Evolutionary conservation across 148 eudicot species (phyloP), one percentile per base, ranked within the genome.

Genomic region (Rhododendron simsii): DNA sequence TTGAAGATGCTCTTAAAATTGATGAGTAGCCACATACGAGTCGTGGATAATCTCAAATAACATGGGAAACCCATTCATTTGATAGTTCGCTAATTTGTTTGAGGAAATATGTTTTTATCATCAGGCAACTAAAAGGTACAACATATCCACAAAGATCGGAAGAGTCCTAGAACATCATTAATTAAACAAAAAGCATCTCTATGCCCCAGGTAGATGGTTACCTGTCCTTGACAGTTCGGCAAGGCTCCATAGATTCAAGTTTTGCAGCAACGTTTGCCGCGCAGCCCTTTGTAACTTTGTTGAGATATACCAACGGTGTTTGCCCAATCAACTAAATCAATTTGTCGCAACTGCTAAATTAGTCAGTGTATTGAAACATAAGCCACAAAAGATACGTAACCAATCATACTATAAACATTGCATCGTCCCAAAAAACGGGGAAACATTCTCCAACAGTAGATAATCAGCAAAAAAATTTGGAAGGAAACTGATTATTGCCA

Each of bases 261-360:
- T 94, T 94, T 55, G 97, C 97, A 85, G 95, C 95, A 90, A 94
- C 71, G 81, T 92, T 89, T 77, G 97, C 95, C 9, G 89, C 92
- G 82, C 97, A 93, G 37, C 95, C 97, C 83, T 88, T 86, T 69
- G 92, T 87, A 53, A 94, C 93, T 89, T 89, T 90, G 89, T 93
- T 94, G 88, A 94, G 97, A 91, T 93, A 94, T 76, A 94, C 83
- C 97, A 94, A 91, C 75, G 97, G 97, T 33, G 97, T 94, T 86
- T 91, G 88, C 55, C 96, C 95, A 86, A 94, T 93, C 90, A 94
- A 89, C 97, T 94, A 89, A 69, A 86, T 77, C 73, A 91, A 71
- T 73, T 85, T 65, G 30, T 81, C 75, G 85, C 75, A 39, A 82
- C 69, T 85, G 76, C 67, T 47, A 51, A 78, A 84, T 88, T 61